Conservation (phyloP, 768 basidiomycete species). For the Auricularia heimuer region DNA sequence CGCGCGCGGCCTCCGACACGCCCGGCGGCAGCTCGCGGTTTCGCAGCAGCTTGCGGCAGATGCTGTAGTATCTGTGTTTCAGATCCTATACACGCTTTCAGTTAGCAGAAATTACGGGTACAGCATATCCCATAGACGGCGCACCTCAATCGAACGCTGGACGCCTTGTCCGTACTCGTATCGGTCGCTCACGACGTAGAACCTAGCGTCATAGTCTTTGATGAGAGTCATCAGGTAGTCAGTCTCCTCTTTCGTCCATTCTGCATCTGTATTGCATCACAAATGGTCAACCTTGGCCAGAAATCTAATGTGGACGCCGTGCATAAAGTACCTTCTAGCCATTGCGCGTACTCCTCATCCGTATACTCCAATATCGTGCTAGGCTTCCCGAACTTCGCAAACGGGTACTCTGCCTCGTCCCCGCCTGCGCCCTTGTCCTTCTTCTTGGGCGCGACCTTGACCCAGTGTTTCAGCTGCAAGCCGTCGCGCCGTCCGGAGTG, state of each 20-base stretch:
- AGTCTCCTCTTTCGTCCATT: constrained; percentile 91
- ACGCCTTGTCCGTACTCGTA: constrained; percentile 62
- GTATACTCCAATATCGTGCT: constrained; percentile 60
- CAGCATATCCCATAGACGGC: constrained; percentile 7
- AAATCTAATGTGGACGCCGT: too few species aligned
- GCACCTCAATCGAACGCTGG: constrained; percentile 60
- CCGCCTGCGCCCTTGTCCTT: neutral
- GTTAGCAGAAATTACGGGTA: neutral
- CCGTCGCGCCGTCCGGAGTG: constrained; percentile 60
- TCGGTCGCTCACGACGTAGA: constrained; percentile 84
- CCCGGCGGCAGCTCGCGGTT: constrained; percentile 30
- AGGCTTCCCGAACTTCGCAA: constrained; percentile 74
- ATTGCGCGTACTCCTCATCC: constrained; percentile 77
- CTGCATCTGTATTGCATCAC: constrained; percentile 14
- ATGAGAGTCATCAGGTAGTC: constrained; percentile 81
- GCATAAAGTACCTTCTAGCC: constrained; percentile 51
- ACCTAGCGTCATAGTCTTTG: constrained; percentile 75
- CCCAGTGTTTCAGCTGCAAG: constrained; percentile 78
- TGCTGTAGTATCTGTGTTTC: constrained; percentile 88
- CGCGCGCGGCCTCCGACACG: neutral
- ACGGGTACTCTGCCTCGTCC: constrained; percentile 52
- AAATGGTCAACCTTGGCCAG: too few species aligned
- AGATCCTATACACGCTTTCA: constrained; percentile 48
- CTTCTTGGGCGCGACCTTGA: constrained; percentile 45
- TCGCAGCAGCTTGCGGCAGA: constrained; percentile 80